Evolutionary conservation across 129 eudicot genomes (phyloP), one percentile per base, ranked within the genome.

Genomic region (Solidago caesia): DNA sequence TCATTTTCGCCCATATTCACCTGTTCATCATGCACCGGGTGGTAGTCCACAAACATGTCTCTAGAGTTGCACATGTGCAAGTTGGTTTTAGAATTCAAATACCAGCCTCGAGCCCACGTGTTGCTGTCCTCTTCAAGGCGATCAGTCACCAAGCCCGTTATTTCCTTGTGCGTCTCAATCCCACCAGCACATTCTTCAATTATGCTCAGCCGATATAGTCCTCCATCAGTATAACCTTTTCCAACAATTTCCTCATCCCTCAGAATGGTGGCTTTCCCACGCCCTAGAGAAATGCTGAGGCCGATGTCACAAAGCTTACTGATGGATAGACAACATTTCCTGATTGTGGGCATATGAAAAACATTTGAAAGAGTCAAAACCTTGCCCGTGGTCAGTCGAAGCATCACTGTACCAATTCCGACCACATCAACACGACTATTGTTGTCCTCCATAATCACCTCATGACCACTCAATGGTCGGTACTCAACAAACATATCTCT

Each of bases 31-130:
- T 14, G 41, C 68, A 64, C 46, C 3, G 68, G 68, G 68, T 64
- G 7, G 68, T 64, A 64, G 68, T 64, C 48, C 47, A 64, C 7
- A 64, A 12, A 64, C 68, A 64, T 64, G 47, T 64, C 68, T 47
- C 46, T 39, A 64, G 68, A 64, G 68, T 64, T 33, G 15, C 68
- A 41, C 45, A 64, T 42, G 46, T 14, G 46, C 46, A 14, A 14
- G 13, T 25, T 64, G 1, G 68, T 10, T 64, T 8, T 39, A 64
- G 68, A 64, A 41, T 13, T 33, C 68, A 64, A 8, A 47, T 64
- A 64, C 68, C 68, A 41, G 8, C 15, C 68, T 13, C 46, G 10
- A 64, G 68, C 14, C 21, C 46, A 13, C 2, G 21, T 39, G 68
- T 64, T 64, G 45, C 12, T 59, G 13, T 21, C 13, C 39, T 59